phyloP scores from a whole-genome alignment of 2,329 filamentous ascomycete species.

The Pseudogymnoascus verrucosus region DNA sequence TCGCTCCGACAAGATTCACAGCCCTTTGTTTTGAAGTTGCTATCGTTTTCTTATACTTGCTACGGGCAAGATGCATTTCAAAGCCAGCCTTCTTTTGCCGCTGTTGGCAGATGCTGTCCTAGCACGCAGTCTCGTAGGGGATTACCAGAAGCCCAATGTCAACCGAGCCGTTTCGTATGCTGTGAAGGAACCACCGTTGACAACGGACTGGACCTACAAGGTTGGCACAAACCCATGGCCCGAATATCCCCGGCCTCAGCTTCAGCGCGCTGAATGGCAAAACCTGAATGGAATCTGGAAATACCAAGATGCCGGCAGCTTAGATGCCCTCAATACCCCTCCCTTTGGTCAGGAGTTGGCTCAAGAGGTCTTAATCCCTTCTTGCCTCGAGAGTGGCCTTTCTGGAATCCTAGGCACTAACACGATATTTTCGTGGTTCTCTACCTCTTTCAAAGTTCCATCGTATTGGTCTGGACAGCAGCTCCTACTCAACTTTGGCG shows the following conservation, averaged over 20 bases:
- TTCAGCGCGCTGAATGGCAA: slow-evolving; percentile 39
- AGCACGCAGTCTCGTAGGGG: background rate
- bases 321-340: slow-evolving; percentile 33
- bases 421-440: slow-evolving; percentile 38
- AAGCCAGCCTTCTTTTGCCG: background rate
- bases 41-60: background rate
- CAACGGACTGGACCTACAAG: slow-evolving; percentile 37
- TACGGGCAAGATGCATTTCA: background rate
- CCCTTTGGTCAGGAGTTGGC: slow-evolving; percentile 36
- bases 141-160: background rate
- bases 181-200: slow-evolving; percentile 33
- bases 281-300: slow-evolving; percentile 42
- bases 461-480: slow-evolving; percentile 25
- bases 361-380: slow-evolving; percentile 42
- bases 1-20: background rate
- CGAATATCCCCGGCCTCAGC: slow-evolving; percentile 40
- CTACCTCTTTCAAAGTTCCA: slow-evolving; percentile 40
- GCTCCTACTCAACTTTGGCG: slow-evolving; percentile 40
- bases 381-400: slow-evolving; percentile 45
- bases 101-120: background rate
- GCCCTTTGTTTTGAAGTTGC: background rate
- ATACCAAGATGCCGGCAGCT: slow-evolving; percentile 33
- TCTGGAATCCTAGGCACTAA: slow-evolving; percentile 38
- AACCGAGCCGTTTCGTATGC: slow-evolving; percentile 27
- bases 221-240: slow-evolving; percentile 42